These are phyloP conservation scores for Salix arbutifolia DNA, from an alignment of 345 rosid genomes.

Conservation along the genomic window DNA sequence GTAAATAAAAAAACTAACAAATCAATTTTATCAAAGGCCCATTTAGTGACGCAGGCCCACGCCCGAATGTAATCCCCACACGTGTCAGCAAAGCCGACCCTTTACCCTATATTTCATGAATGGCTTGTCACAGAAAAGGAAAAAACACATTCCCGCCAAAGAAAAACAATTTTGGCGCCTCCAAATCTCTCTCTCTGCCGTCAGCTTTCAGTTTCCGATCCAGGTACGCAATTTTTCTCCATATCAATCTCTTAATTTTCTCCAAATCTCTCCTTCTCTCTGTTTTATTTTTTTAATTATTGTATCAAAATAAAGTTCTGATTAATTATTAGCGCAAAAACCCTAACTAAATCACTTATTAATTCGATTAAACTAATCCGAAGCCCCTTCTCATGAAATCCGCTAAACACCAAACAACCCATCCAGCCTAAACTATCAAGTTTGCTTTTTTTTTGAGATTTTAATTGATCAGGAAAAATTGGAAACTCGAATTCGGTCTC, in stretches of 20 bases:
- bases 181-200: not conserved
- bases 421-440: too few species aligned
- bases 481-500: not conserved
- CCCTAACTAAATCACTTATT: not conserved
- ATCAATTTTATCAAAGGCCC: not conserved
- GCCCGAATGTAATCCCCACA: not conserved
- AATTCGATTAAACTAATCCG: not conserved
- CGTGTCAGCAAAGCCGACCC: not conserved
- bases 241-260: not conserved
- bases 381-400: not conserved
- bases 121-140: not conserved
- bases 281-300: too few species aligned
- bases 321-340: too few species aligned
- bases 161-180: too few species aligned
- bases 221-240: not conserved
- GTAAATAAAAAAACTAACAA: too few species aligned
- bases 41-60: not conserved
- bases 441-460: too few species aligned
- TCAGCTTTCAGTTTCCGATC: not conserved
- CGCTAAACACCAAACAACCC: not conserved
- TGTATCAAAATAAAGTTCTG: too few species aligned
- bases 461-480: not conserved
- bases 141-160: constrained; percentile 1
- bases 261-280: not conserved
- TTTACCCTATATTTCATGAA: too few species aligned